phyloP scores from a whole-genome alignment of 2,329 filamentous ascomycete species.

The Trichophyton simii region DNA sequence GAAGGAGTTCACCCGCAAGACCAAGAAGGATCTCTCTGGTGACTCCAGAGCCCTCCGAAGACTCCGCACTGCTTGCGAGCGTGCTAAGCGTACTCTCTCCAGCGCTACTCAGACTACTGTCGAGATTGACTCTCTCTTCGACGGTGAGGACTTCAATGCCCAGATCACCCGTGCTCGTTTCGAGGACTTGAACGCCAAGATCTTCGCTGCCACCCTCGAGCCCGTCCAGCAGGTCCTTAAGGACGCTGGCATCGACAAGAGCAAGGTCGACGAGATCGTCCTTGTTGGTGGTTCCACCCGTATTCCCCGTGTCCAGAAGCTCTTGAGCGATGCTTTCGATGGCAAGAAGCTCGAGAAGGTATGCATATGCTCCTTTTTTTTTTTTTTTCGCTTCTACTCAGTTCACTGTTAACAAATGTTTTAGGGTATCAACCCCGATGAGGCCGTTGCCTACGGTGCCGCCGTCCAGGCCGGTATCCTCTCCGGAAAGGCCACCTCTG shows the following conservation, averaged over 20 bases:
- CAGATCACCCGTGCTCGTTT: slow-evolving; percentile 98
- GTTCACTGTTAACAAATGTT: slow-evolving; percentile 4
- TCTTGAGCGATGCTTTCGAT: slow-evolving; percentile 96
- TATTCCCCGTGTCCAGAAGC: slow-evolving; percentile 98
- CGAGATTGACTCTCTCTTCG: slow-evolving; percentile 97
- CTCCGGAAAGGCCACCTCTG: slow-evolving; percentile 91
- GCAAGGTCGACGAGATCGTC: slow-evolving; percentile 91
- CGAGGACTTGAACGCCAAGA: slow-evolving; percentile 94
- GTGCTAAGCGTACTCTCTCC: slow-evolving; percentile 97
- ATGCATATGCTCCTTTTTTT: slow-evolving; percentile 7
- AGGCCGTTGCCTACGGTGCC: slow-evolving; percentile 97
- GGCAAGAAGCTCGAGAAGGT: slow-evolving; percentile 99
- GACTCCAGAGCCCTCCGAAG: slow-evolving; percentile 89
- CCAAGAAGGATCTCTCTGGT: slow-evolving; percentile 49
- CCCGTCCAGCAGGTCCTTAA: slow-evolving; percentile 95
- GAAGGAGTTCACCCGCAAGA: slow-evolving; percentile 79
- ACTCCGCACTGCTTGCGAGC: slow-evolving; percentile 95
- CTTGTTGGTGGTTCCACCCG: slow-evolving; percentile 97
- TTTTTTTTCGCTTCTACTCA: background rate
- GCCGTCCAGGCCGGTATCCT: slow-evolving; percentile 98
- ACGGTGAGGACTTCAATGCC: slow-evolving; percentile 94
- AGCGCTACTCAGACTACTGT: slow-evolving; percentile 95
- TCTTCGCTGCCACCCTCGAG: slow-evolving; percentile 84
- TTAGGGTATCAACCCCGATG: slow-evolving; percentile 92
- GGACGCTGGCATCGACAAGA: slow-evolving; percentile 80